phyloP scores from a whole-genome alignment of 306 rosid species.

The Betula pendula region DNA sequence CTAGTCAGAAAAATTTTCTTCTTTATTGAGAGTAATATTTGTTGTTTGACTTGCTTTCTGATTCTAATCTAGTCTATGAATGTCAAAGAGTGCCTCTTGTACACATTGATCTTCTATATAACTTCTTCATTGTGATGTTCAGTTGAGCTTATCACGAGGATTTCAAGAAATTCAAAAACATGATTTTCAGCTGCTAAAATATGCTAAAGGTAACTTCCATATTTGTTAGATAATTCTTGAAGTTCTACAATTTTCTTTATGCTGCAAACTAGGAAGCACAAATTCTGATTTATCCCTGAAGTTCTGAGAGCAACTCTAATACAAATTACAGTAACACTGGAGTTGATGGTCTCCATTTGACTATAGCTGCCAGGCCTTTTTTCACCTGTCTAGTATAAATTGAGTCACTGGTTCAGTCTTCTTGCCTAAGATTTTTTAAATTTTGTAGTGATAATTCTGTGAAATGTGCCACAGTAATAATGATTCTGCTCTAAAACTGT shows the following conservation, averaged over 20 bases:
- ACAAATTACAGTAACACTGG: conserved; percentile 2
- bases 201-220: conserved; percentile 57
- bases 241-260: conserved; percentile 18
- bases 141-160: conserved; percentile 60
- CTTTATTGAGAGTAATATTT: not conserved
- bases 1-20: not conserved
- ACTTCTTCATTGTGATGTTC: conserved; percentile 38
- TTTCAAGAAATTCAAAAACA: conserved; percentile 42
- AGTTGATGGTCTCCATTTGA: conserved; percentile 1
- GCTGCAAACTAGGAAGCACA: conserved; percentile 16
- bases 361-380: not conserved
- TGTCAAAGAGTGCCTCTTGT: conserved; percentile 9
- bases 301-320: not conserved
- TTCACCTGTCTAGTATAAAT: not conserved
- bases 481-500: conserved; percentile 12
- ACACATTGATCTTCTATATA: conserved; percentile 15
- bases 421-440: not conserved
- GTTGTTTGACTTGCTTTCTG: conserved; percentile 10
- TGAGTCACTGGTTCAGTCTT: not conserved
- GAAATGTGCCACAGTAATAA: not conserved
- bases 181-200: conserved; percentile 45
- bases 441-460: not conserved
- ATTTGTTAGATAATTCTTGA: conserved; percentile 23
- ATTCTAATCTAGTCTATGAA: conserved; percentile 10
- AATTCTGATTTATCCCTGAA: conserved; percentile 3